Base-by-base conservation (phyloP, 148 eudicot species). In the Diospyros kaki region DNA sequence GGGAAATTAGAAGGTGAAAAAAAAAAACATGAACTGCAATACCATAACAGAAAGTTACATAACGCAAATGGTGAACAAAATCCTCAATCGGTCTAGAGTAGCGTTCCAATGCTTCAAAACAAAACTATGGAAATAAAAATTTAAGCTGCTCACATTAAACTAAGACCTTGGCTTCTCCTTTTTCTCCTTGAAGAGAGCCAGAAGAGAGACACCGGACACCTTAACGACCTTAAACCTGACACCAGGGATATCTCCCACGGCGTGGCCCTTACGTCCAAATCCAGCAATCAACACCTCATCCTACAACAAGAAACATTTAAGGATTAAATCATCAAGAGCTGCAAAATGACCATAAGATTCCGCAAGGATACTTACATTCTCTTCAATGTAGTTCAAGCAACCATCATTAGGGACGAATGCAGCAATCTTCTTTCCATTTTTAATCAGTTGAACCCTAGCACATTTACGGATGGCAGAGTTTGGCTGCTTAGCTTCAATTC, bases 161-260 rank as follows among this genome's bases (percentile, higher is more conserved):
- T 91, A 94, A 86, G 98, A 94, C 66, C 97, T 89, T 54, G 98
- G 97, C 82, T 93, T 93, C 82, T 93, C 98, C 81, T 93, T 93
- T 78, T 93, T 93, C 91, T 93, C 96, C 74, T 91, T 94, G 86
- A 91, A 94, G 71, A 91, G 87, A 41, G 97, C 97, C 41, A 91
- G 80, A n/a, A 94, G 97, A 52, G 97, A 94, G n/a, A 94, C 98
- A 70, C 98, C 98, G 61, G 98, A 90, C 13, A 93, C 98, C 89
- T 93, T 93, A 63, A 93, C 98, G 5, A 93, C 98, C 97, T 93
- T 93, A 81, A 93, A 93, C 71, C 98, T 87, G 68, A 93, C 98
- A 42, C 98, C 97, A 28, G 98, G 98, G 90, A 91, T 94, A 90
- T 94, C 97, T 89, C 98, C 98, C 43, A 93, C 94, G 3, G 98